Evolutionary conservation across 225 moss, liverwort and hornwort genomes (phyloP).

Genomic region (Physcomitrellopsis africana): DNA sequence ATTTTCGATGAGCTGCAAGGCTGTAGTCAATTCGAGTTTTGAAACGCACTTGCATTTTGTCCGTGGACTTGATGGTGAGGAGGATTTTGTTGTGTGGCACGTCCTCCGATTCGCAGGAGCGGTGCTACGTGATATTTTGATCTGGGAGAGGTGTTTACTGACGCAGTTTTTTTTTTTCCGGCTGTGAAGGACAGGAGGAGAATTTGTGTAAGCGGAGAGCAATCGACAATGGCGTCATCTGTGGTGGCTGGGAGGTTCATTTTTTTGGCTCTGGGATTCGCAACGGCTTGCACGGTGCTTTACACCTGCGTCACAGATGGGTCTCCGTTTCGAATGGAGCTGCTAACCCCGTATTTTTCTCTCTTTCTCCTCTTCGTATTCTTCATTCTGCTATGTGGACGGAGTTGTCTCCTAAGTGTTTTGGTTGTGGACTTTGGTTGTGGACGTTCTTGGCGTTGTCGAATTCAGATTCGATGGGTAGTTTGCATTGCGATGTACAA

Average conservation of each 20-base stretch:
- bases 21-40: too few relatives aligned
- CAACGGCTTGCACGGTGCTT: slow-evolving; percentile 61
- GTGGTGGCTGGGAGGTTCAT: slow-evolving; percentile 77
- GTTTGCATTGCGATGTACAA: not conserved
- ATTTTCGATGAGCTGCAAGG: too few relatives aligned
- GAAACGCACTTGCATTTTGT: too few relatives aligned
- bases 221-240: slow-evolving; percentile 47
- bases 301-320: slow-evolving; percentile 88
- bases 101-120: too few relatives aligned
- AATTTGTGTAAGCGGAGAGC: not conserved
- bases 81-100: too few relatives aligned
- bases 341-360: slow-evolving; percentile 65
- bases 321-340: slow-evolving; percentile 82
- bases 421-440: not conserved
- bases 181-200: slow-evolving; percentile 10
- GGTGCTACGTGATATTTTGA: too few relatives aligned
- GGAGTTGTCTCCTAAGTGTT: not conserved
- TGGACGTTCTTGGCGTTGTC: not conserved
- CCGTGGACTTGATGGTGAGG: too few relatives aligned
- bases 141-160: too few relatives aligned
- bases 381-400: not conserved
- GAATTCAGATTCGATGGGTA: not conserved
- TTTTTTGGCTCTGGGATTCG: slow-evolving; percentile 67
- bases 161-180: too few relatives aligned
- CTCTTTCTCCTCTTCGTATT: not conserved